Base-by-base conservation (phyloP, 2,329 filamentous ascomycete species). In the Moelleriella libera region DNA sequence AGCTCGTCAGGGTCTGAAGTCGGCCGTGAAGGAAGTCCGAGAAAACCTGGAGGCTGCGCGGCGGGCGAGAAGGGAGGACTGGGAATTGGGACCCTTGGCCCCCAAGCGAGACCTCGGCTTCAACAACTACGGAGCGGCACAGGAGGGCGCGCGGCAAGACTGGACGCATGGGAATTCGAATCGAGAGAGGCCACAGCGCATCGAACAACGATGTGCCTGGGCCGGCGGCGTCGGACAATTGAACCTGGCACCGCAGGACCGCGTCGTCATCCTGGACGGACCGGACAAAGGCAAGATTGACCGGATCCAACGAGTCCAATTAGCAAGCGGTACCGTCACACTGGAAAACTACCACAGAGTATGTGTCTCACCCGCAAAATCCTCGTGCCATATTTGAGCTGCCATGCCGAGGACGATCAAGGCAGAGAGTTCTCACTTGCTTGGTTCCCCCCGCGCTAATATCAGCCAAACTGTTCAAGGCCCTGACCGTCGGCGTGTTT, bases 261-360 rank as follows among this genome's bases (percentile, higher is more conserved):
- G 92, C 50, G 88, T 96, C 32, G 85, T 90, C 47, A 68, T 97
- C 49, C 67, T 88, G 47, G 78, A 83, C 51, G 89, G 90, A 7
- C 75, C 74, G 37, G 85, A 92, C 58, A 84, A 82, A 68, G 88
- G 88, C 57, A 86, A 83, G 68, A 92, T 98, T 64, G 85, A 86
- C 45, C 68, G 69, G n/a, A 77, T 97, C 43, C 63, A 62, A 50
- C 62, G 68, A 1, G 68, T 94, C 43, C 67, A 78, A 53, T 51
- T 59, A 5, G 63, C 72, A 9, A 68, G 65, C 43, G 81, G 78
- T 51, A 73, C 74, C 51, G 68, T 87, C 43, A 70, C 66, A n/a
- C 66, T 89, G 42, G 71, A 78, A 51, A 76, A 73, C 29, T 55
- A 81, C 50, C 80, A 83, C 58, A 70, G 75, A 70, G 85, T 88